Conservation (phyloP, 495 filamentous ascomycete species). For the Glarea lozoyensis region DNA sequence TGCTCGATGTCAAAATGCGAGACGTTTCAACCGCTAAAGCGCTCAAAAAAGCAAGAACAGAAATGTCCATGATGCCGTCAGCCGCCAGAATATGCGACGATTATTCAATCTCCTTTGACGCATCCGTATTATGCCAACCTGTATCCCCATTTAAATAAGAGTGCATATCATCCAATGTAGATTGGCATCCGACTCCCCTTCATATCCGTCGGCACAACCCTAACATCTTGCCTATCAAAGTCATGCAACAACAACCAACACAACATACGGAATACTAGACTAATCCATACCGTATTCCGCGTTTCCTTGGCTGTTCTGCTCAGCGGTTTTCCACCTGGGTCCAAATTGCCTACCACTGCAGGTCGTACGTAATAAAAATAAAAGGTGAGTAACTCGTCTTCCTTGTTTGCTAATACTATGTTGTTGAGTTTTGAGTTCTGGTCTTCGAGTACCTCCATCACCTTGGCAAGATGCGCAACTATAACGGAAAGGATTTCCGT, state of each 20-base stretch:
- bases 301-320: slow-evolving; percentile 7
- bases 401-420: slow-evolving; percentile 29
- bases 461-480: slow-evolving; percentile 16
- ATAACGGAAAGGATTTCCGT: slow-evolving; percentile 14
- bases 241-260: slow-evolving; percentile 44
- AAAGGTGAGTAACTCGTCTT: slow-evolving; percentile 30
- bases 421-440: slow-evolving; percentile 17
- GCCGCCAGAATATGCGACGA: too few relatives aligned
- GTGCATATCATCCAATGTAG: slow-evolving; percentile 31
- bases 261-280: slow-evolving; percentile 41
- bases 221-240: slow-evolving; percentile 38
- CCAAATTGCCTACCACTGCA: slow-evolving; percentile 21
- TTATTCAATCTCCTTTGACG: too few relatives aligned
- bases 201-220: slow-evolving; percentile 36
- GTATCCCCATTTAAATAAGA: too few relatives aligned
- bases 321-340: neutral
- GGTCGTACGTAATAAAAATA: slow-evolving; percentile 31
- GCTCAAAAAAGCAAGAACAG: too few relatives aligned
- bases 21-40: too few relatives aligned
- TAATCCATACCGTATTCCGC: slow-evolving; percentile 33
- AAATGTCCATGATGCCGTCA: too few relatives aligned
- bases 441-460: slow-evolving; percentile 14
- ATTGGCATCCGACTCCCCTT: slow-evolving; percentile 39
- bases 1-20: too few relatives aligned
- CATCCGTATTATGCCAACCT: too few relatives aligned